Conservation (phyloP, 75 land plant species). For the Selaginella tamariscina region DNA sequence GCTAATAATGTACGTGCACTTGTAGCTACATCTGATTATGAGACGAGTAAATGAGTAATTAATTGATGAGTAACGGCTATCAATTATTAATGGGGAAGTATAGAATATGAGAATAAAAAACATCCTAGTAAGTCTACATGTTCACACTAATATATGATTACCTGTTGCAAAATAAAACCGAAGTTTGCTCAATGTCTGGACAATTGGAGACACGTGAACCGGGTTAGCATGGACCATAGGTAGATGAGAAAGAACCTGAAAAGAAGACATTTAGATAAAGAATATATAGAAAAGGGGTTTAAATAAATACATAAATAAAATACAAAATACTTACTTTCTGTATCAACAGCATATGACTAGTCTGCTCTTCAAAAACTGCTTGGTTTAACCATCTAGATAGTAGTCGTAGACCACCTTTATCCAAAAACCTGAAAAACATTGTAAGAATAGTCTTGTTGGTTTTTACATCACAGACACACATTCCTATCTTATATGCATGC, state of each 20-base stretch:
- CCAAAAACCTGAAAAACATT: conserved; percentile 47
- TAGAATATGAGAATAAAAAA: too few relatives aligned
- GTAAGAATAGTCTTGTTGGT: too few relatives aligned
- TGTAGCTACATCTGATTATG: conserved; percentile 76
- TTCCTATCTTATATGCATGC: too few relatives aligned
- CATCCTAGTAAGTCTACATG: too few relatives aligned
- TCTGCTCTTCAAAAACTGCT: conserved; percentile 80
- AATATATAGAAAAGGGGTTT: too few relatives aligned
- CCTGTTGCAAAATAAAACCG: conserved; percentile 73
- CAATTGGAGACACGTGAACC: conserved; percentile 61
- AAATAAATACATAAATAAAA: conserved; percentile 1
- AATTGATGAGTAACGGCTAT: neutral
- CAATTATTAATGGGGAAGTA: too few relatives aligned
- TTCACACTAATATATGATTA: too few relatives aligned
- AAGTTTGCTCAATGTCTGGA: conserved; percentile 71
- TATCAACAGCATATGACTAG: conserved; percentile 48
- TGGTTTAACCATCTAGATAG: conserved; percentile 60
- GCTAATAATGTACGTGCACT: conserved; percentile 61
- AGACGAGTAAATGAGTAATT: neutral
- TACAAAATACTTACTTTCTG: conserved; percentile 39
- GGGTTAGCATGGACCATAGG: conserved; percentile 74
- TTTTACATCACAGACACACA: too few relatives aligned
- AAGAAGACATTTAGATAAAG: too few relatives aligned
- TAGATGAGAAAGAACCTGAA: conserved; percentile 72
- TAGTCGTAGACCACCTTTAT: conserved; percentile 68